Percentiles rank a stretch among this genome's conserved stretches.
Conservation (phyloP, 768 basidiomycete genomes). For the Pleurotus cornucopiae region DNA sequence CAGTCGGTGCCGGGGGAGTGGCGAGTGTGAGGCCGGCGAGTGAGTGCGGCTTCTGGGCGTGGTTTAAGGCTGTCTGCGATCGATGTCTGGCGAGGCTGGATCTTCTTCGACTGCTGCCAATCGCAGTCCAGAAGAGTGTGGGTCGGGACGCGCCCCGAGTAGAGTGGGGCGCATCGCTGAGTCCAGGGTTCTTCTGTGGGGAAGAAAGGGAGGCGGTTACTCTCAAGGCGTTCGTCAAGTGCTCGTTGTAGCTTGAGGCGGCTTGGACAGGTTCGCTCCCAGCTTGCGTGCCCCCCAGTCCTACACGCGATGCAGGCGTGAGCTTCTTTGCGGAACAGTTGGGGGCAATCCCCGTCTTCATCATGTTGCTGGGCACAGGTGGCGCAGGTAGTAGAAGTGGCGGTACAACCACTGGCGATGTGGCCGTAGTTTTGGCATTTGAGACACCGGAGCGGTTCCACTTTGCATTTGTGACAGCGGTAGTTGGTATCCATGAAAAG, state of each 20-base stretch:
- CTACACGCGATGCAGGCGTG: background rate
- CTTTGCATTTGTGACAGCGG: background rate
- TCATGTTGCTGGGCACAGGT: too few relatives aligned
- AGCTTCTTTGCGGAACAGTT: background rate
- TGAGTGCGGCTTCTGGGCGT: too few relatives aligned
- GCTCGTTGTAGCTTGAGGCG: background rate
- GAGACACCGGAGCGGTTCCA: background rate
- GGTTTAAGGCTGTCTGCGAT: background rate
- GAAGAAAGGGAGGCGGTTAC: background rate
- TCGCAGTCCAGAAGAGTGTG: background rate
- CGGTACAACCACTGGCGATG: too few relatives aligned
- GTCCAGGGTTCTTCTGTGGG: constrained; percentile 3
- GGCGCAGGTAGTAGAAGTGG: too few relatives aligned
- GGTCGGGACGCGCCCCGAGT: background rate
- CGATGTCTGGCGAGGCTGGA: background rate
- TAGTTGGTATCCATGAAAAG: background rate
- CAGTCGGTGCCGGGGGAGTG: too few relatives aligned
- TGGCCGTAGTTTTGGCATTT: too few relatives aligned
- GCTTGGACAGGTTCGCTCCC: background rate
- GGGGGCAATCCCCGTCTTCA: background rate
- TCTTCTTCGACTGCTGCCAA: background rate
- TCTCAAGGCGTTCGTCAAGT: background rate
- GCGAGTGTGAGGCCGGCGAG: too few relatives aligned
- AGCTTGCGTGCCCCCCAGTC: background rate
- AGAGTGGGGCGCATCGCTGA: background rate